These are phyloP conservation scores for Globisporangium okanoganense DNA, from an alignment of 352 stramenopile species.

Conservation along the genomic window DNA sequence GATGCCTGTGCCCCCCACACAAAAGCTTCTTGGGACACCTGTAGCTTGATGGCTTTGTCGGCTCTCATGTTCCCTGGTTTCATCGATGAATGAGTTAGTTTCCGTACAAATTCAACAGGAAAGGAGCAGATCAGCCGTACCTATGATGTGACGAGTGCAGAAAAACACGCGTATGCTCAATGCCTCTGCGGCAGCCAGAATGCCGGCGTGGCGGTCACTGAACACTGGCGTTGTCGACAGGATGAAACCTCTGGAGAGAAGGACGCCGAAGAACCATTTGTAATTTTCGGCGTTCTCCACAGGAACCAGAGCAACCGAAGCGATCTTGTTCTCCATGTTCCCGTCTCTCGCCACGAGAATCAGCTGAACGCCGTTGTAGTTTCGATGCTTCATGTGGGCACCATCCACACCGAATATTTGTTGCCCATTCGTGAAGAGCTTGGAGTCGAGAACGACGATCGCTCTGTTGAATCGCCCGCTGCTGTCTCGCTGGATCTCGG, in stretches of 20 bases:
- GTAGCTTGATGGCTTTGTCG: background rate
- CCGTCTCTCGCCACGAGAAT: conserved; percentile 20
- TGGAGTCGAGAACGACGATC: conserved; percentile 11
- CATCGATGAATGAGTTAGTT: too few species aligned
- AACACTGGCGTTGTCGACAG: background rate
- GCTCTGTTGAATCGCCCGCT: conserved; percentile 6
- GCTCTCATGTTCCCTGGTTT: background rate
- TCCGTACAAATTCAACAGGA: too few species aligned
- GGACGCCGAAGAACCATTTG: background rate
- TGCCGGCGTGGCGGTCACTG: background rate
- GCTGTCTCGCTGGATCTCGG: background rate
- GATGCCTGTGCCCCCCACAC: background rate
- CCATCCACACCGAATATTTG: conserved; percentile 18
- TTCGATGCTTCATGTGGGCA: conserved; percentile 26
- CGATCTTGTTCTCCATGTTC: conserved; percentile 21
- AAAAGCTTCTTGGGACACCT: background rate
- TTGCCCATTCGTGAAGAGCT: conserved; percentile 7
- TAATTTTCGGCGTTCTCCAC: conserved; percentile 3
- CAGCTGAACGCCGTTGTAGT: conserved; percentile 23
- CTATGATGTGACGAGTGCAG: background rate
- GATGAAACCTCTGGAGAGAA: background rate
- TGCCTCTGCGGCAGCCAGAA: background rate
- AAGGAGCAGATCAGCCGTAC: too few species aligned
- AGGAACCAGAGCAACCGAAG: conserved; percentile 13
- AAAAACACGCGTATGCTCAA: background rate